Evolutionary conservation across 2,329 filamentous ascomycete species (phyloP), one percentile per base, ranked within the genome.

Genomic region (Sporothrix pallida): DNA sequence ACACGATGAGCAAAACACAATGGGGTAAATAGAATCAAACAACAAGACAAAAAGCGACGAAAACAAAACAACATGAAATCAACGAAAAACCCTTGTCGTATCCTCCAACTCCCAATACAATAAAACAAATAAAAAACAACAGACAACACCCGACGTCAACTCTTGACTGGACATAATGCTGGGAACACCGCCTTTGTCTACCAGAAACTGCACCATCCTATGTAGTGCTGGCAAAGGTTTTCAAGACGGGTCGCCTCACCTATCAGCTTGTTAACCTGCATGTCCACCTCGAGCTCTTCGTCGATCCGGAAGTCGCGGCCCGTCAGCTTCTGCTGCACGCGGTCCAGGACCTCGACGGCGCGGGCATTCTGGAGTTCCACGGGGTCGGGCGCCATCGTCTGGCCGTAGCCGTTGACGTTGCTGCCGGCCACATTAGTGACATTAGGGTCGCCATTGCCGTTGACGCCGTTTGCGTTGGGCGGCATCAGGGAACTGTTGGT

Each of bases 131-230:
- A 37, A 37, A 37, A 37, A 6, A 1, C 31, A 7, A 37, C 31
- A 37, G 31, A 37, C 31, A 37, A 7, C 31, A 26, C 23, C 31
- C 31, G 31, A 37, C 31, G 31, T 37, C 3, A 26, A 26, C 23
- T 26, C 23, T 26, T 26, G 31, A 37, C 4, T 37, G 31, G 31
- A 37, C 31, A 37, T 3, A 37, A 37, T 37, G 31, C 31, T 7
- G 31, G 31, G 31, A 56, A 56, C 52, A 23, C 17, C n/a, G 7
- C 17, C 17, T 20, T 15, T 26, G 10, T 26, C 52, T 58, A 98
- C 95, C 95, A 98, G 87, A 98, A 98, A 83, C 93, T 97, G 84
- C 95, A 98, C 95, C 95, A 98, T 76, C 96, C 96, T 78, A 98
- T 97, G 82, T 98, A 99, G 85, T 98, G 96, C 86, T 98, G 96